Evolutionary conservation across 1,284 basidiomycete species (phyloP).

Genomic region (Cutaneotrichosporon sp.): DNA sequence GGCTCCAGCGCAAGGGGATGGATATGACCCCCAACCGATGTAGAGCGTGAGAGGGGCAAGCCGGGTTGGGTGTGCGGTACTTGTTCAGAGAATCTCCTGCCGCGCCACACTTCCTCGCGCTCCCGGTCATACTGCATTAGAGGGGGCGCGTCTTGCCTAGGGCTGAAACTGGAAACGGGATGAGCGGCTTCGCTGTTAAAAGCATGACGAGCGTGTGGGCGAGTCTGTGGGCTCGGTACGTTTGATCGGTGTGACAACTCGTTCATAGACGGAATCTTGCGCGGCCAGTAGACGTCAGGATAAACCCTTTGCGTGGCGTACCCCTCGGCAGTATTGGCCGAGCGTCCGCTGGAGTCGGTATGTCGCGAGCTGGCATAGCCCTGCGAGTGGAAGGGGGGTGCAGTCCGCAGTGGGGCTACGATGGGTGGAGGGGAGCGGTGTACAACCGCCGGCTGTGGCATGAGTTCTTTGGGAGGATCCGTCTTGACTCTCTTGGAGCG

Average conservation of each 20-base stretch:
- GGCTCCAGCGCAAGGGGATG: background rate
- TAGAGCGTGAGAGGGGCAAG: background rate
- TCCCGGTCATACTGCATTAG: background rate
- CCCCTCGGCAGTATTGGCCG: background rate
- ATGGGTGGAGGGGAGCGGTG: background rate
- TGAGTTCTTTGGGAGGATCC: background rate
- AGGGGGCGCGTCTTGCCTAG: background rate
- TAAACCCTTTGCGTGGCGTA: background rate
- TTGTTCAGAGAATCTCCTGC: background rate
- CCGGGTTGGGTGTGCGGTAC: background rate
- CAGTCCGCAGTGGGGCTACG: background rate
- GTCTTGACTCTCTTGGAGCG: background rate
- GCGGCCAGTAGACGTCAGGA: conserved; percentile 4
- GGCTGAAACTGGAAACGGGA: background rate
- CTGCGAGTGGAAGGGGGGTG: background rate
- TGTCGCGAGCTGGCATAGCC: background rate
- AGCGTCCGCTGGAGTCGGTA: background rate
- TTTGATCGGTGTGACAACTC: background rate
- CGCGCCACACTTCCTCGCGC: background rate
- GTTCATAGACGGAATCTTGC: conserved; percentile 7
- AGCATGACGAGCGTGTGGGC: background rate
- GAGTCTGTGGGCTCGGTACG: background rate
- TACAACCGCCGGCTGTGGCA: background rate
- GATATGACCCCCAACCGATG: background rate
- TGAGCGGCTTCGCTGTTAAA: background rate